Evolutionary conservation across 2,329 filamentous ascomycete genomes (phyloP).

Genomic region (Fusarium mundagurra): DNA sequence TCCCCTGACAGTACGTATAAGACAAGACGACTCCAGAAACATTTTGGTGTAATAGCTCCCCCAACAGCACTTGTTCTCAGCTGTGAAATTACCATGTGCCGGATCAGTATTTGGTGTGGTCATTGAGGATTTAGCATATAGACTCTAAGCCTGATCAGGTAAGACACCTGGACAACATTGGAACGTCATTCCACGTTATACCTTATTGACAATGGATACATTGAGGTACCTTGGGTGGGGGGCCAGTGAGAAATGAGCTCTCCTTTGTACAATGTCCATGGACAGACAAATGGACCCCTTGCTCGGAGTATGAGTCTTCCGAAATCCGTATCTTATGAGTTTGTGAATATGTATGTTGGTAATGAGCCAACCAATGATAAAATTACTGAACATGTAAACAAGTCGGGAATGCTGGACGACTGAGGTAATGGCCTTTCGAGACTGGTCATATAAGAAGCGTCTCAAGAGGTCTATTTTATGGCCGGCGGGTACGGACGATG

Average conservation of each 20-base stretch:
- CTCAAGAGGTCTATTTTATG: background rate
- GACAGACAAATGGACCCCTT: conserved; percentile 3
- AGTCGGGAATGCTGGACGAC: background rate
- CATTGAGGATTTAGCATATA: conserved; percentile 3
- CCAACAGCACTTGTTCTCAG: conserved; percentile 16
- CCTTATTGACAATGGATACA: background rate
- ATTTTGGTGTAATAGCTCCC: background rate
- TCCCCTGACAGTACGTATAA: background rate
- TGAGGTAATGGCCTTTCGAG: background rate
- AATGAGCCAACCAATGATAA: background rate
- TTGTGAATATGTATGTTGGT: background rate
- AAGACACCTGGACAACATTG: conserved; percentile 10
- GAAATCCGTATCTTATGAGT: background rate
- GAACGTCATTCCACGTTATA: conserved; percentile 23
- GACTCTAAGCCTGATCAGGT: conserved; percentile 31
- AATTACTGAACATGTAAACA: conserved; percentile 2
- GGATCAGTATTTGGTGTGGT: conserved; percentile 14
- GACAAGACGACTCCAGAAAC: background rate
- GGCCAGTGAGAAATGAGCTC: conserved; percentile 37
- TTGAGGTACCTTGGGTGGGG: conserved; percentile 25
- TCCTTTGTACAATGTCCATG: conserved; percentile 20
- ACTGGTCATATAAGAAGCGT: background rate
- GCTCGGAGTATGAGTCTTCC: conserved; percentile 16
- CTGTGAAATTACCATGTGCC: conserved; percentile 30
- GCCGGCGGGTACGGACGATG: conserved; percentile 26